These are phyloP conservation scores for Gymnopilus junonius DNA, from an alignment of 768 basidiomycete species.

Conservation along the genomic window DNA sequence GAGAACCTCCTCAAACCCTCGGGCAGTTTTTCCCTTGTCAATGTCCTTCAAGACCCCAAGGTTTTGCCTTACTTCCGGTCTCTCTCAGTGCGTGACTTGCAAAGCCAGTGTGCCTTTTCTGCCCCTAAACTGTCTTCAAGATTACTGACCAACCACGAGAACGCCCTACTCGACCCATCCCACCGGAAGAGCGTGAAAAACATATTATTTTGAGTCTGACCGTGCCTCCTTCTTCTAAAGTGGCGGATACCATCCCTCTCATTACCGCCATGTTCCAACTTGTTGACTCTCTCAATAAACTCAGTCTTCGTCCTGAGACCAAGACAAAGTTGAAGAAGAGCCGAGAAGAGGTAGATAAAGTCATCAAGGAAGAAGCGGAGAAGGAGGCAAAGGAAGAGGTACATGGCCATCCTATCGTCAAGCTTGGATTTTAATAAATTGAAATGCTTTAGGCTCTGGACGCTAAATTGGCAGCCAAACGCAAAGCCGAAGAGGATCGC, in stretches of 20 bases:
- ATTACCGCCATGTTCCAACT: slow-evolving; percentile 75
- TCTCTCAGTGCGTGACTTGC: slow-evolving; percentile 62
- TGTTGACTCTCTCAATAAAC: slow-evolving; percentile 66
- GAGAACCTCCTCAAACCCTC: slow-evolving; percentile 72
- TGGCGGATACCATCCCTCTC: slow-evolving; percentile 57
- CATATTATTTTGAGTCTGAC: slow-evolving; percentile 74
- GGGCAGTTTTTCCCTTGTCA: slow-evolving; percentile 51
- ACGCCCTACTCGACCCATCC: slow-evolving; percentile 59
- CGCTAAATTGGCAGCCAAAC: slow-evolving; percentile 73
- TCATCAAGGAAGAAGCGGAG: slow-evolving; percentile 67
- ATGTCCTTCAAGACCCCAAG: slow-evolving; percentile 65
- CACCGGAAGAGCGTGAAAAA: slow-evolving; percentile 61
- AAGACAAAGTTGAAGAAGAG: slow-evolving; percentile 73
- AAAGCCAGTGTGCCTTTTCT: background rate
- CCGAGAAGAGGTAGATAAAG: slow-evolving; percentile 72
- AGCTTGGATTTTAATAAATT: background rate
- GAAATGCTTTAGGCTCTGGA: slow-evolving; percentile 53
- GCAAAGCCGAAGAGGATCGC: slow-evolving; percentile 73
- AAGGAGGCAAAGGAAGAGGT: slow-evolving; percentile 77
- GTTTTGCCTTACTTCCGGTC: slow-evolving; percentile 82
- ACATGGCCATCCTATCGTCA: background rate
- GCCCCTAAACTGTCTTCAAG: slow-evolving; percentile 34
- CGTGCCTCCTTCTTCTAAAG: slow-evolving; percentile 53
- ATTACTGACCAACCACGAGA: slow-evolving; percentile 86
- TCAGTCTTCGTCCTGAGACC: slow-evolving; percentile 81